Evolutionary conservation across 352 stramenopile species (phyloP), one percentile per base, ranked within the genome.

Genomic region (Pythium phragmiticola): DNA sequence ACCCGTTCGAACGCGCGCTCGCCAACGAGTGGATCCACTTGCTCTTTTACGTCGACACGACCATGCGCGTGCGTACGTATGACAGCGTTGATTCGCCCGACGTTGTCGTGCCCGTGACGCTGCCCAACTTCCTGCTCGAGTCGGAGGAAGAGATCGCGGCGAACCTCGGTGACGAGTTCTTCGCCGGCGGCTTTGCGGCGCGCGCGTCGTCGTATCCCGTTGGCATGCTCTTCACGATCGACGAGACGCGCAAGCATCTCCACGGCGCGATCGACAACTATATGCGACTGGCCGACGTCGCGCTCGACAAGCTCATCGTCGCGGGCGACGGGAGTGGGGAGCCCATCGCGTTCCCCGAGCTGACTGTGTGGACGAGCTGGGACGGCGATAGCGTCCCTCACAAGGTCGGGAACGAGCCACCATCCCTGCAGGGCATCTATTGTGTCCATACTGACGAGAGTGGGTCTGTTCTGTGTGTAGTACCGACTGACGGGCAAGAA

Each of bases 21-120:
- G 80, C 80, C 28, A 88, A 87, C 70, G 72, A 88, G 47, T 91
- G 80, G 80, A 71, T 86, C 66, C 76, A 80, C 16, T 64, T 91
- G 59, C 72, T 91, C 17, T 91, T 89, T 65, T 91, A 82, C 71
- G 80, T 91, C 23, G 78, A 89, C 58, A 70, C 70, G 11, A 66
- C 55, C 23, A 53, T 55, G 58, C 55, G 45, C 17, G 48, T 75
- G 6, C 56, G 56, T 7, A 42, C 52, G 23, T 63, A 49, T 45
- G 54, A 60, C 30, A 13, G 47, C 4, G 43, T 57, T 16, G 54
- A 30, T 14, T 49, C 37, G n/a, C 33, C 50, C 0, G 50, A 63
- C 0, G 53, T 61, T 19, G 23, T 62, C 17, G 69, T 72, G n/a
- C 28, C 69, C 9, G 60, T 76, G 21, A 87, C 73, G 30, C 63